Conservation (phyloP, 179 eudicot species). For the Actinidia arguta region DNA sequence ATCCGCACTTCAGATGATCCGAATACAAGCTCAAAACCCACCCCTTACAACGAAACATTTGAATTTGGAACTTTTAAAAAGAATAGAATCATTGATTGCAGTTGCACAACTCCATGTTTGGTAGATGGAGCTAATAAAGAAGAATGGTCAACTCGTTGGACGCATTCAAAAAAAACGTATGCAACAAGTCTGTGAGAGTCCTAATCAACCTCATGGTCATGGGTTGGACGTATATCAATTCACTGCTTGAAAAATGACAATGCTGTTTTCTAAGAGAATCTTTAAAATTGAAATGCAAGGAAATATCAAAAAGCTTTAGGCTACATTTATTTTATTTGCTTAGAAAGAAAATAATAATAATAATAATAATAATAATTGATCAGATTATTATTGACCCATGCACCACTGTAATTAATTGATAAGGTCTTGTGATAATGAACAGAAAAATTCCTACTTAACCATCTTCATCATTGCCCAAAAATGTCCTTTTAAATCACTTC, state of each 20-base stretch:
- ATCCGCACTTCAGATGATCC: too few species aligned
- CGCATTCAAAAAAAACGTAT: background rate
- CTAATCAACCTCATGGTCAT: too few species aligned
- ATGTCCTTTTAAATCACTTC: background rate
- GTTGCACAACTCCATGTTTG: slow-evolving; percentile 2
- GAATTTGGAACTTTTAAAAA: too few species aligned
- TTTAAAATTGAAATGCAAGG: background rate
- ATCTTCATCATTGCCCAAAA: background rate
- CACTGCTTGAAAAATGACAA: too few species aligned
- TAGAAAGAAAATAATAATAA: too few species aligned
- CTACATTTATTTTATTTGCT: too few species aligned
- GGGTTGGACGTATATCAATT: too few species aligned
- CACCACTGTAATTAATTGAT: background rate
- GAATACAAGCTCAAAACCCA: too few species aligned
- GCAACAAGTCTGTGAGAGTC: too few species aligned
- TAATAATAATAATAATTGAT: background rate
- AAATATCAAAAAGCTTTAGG: too few species aligned
- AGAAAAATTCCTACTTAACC: background rate
- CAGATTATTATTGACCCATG: background rate
- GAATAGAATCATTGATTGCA: background rate
- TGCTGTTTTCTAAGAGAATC: background rate
- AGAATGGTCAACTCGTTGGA: background rate
- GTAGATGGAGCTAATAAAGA: background rate
- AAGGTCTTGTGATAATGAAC: too few species aligned
- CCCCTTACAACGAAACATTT: too few species aligned